These are phyloP conservation scores for Sistotremastrum suecicum DNA, from an alignment of 768 basidiomycete species.

Conservation along the genomic window DNA sequence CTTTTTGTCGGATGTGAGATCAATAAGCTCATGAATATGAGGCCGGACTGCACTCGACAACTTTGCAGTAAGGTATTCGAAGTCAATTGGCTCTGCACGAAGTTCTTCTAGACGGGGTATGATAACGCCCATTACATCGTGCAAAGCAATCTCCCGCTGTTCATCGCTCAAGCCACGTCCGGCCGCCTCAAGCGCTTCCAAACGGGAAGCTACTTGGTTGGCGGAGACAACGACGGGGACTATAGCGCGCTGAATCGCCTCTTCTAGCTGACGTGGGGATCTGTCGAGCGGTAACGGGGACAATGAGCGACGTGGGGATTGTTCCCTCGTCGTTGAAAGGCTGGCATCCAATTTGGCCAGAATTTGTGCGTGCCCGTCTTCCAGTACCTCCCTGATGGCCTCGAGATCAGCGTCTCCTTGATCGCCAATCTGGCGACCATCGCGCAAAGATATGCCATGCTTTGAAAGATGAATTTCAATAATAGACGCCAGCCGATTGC, in stretches of 20 bases:
- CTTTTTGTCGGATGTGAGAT: constrained; percentile 76
- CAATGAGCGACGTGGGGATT: background rate
- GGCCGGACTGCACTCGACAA: constrained; percentile 80
- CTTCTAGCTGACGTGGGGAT: constrained; percentile 9
- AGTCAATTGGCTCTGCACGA: constrained; percentile 58
- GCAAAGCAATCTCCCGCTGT: constrained; percentile 45
- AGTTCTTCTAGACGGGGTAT: constrained; percentile 46
- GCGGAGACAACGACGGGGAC: constrained; percentile 48
- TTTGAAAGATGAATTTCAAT: too few relatives aligned
- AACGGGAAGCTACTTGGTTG: constrained; percentile 37
- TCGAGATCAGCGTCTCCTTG: constrained; percentile 70
- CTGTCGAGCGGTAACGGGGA: constrained; percentile 9
- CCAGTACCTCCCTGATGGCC: constrained; percentile 52
- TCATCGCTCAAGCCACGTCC: constrained; percentile 25
- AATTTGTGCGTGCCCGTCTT: constrained; percentile 53
- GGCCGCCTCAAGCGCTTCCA: constrained; percentile 36
- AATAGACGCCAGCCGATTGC: too few relatives aligned
- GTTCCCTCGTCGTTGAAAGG: constrained; percentile 25
- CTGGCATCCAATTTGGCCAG: constrained; percentile 36
- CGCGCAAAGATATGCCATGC: constrained; percentile 19
- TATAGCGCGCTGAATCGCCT: constrained; percentile 29
- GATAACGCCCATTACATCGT: constrained; percentile 43
- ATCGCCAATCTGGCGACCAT: constrained; percentile 55
- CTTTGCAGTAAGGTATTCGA: constrained; percentile 59
- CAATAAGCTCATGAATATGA: constrained; percentile 78